phyloP scores from a whole-genome alignment of 805 yeast genomes.

The Ogataea saltuana region DNA sequence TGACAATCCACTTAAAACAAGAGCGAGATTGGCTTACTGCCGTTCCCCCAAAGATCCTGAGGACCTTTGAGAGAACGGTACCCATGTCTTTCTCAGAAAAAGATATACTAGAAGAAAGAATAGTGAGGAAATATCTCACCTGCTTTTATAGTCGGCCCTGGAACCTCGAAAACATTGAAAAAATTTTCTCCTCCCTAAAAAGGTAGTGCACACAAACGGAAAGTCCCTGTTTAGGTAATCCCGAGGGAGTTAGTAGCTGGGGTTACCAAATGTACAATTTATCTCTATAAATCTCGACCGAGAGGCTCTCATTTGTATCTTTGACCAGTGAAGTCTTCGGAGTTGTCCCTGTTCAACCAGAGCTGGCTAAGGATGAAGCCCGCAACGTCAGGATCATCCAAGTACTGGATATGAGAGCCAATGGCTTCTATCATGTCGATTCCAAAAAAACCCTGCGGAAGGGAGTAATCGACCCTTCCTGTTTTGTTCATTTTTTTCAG shows the following conservation, averaged over 20 bases:
- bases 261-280: no score
- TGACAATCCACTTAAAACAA: constrained; percentile 3
- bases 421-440: constrained; percentile 77
- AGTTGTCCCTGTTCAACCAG: constrained; percentile 18
- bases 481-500: constrained; percentile 57
- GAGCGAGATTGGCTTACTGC: no score
- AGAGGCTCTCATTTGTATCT: not conserved
- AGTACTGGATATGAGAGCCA: constrained; percentile 85
- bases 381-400: constrained; percentile 84
- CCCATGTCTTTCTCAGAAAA: no score
- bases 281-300: no score
- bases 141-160: constrained; percentile 2
- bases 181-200: not conserved
- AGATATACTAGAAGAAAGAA: no score
- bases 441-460: constrained; percentile 79
- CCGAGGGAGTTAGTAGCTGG: no score
- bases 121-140: no score
- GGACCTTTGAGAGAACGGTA: no score
- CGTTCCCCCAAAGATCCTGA: no score
- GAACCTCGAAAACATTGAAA: no score
- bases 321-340: not conserved
- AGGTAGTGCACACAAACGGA: not conserved
- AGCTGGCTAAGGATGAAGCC: constrained; percentile 72
- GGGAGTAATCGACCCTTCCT: constrained; percentile 79
- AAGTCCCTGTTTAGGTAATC: constrained; percentile 1